These are phyloP conservation scores for Globisporangium nodosum DNA, from an alignment of 352 stramenopile genomes.

Conservation along the genomic window DNA sequence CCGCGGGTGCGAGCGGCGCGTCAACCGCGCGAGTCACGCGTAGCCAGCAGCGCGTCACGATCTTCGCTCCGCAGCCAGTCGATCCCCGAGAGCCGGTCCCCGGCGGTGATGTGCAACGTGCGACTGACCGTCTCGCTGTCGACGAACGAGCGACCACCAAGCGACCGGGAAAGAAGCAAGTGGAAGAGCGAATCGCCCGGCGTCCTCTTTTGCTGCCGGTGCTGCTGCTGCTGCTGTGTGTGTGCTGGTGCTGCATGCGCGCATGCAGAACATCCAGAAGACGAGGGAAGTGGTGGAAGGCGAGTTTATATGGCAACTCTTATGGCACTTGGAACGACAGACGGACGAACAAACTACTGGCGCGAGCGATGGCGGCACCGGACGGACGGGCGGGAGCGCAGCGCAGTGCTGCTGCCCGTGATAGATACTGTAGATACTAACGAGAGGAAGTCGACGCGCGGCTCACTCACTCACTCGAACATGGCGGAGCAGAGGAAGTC, in stretches of 20 bases:
- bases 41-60: not conserved
- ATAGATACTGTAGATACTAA: conserved; percentile 6
- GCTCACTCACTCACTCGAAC: conserved; percentile 40
- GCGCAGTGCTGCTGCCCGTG: not conserved
- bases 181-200: not conserved
- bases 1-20: not conserved
- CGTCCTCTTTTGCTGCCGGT: too few relatives aligned
- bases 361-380: not conserved
- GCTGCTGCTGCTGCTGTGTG: too few relatives aligned
- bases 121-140: not conserved
- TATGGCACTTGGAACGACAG: too few relatives aligned
- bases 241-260: not conserved
- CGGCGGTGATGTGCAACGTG: not conserved
- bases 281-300: not conserved
- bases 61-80: not conserved
- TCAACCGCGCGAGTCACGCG: not conserved
- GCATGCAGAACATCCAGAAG: not conserved
- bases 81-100: not conserved
- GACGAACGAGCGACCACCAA: not conserved
- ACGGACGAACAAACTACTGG: not conserved
- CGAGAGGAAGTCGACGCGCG: not conserved
- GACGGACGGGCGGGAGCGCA: not conserved
- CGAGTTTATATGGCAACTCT: not conserved
- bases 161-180: not conserved
- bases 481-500: conserved; percentile 83